Evolutionary conservation across 495 filamentous ascomycete species (phyloP).

Genomic region (Apodospora peruviana): DNA sequence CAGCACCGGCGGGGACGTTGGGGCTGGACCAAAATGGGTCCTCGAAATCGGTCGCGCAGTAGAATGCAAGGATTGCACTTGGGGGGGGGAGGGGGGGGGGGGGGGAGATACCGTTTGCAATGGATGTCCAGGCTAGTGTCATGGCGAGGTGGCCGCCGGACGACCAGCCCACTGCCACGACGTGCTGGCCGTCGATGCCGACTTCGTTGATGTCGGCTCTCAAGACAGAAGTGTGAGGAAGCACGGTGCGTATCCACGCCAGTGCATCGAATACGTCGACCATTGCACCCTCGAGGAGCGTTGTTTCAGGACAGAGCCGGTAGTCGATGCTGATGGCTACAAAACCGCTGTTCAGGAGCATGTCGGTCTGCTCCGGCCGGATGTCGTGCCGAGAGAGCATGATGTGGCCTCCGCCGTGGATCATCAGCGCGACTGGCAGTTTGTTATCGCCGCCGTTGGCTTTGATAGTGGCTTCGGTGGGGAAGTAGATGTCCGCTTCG

Average conservation of each 20-base stretch:
- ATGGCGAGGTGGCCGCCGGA: slow-evolving; percentile 51
- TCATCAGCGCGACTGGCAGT: slow-evolving; percentile 43
- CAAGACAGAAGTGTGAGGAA: too few species aligned
- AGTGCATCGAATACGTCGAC: slow-evolving; percentile 42
- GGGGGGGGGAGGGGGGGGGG: too few species aligned
- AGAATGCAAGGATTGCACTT: slow-evolving; percentile 52
- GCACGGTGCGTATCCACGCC: slow-evolving; percentile 29
- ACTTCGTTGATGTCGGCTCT: slow-evolving; percentile 20
- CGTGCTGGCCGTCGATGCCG: slow-evolving; percentile 26
- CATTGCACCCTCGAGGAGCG: slow-evolving; percentile 45
- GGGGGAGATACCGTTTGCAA: slow-evolving; percentile 22
- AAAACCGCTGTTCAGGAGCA: slow-evolving; percentile 36
- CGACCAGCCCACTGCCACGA: slow-evolving; percentile 54
- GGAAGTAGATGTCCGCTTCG: slow-evolving; percentile 42
- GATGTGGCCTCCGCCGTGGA: slow-evolving; percentile 52
- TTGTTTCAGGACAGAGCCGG: slow-evolving; percentile 50
- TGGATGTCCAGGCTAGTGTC: slow-evolving; percentile 37
- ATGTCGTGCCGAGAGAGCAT: slow-evolving; percentile 43
- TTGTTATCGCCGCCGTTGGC: background rate
- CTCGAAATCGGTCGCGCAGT: slow-evolving; percentile 43
- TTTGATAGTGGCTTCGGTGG: slow-evolving; percentile 3
- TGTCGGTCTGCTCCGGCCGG: slow-evolving; percentile 32
- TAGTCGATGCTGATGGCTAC: slow-evolving; percentile 52
- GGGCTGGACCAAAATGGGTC: slow-evolving; percentile 4
- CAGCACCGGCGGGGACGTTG: background rate